Evolutionary conservation across 176 grass and related monocot species (phyloP).

Genomic region (Eremochloa ophiuroides): DNA sequence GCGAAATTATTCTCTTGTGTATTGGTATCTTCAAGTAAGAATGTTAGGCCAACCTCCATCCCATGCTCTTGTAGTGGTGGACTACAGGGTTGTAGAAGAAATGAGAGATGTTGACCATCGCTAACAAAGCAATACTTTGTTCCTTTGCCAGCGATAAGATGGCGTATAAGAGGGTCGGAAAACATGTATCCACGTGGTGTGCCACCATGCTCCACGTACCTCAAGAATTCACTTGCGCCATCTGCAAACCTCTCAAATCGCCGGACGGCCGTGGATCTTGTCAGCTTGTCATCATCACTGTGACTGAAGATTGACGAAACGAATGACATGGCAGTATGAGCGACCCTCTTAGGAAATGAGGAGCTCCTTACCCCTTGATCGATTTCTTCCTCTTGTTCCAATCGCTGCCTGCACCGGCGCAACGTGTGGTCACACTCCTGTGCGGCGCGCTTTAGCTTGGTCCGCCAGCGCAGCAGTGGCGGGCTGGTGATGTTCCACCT

Average conservation of each 20-base stretch:
- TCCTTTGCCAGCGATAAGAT: conserved; percentile 1
- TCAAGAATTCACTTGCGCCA: not conserved
- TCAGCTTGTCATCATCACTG: not conserved
- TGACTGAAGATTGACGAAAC: not conserved
- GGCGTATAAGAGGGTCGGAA: conserved; percentile 10
- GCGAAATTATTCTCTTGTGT: not conserved
- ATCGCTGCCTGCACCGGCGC: not conserved
- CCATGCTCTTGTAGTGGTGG: not conserved
- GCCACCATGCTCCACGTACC: not conserved
- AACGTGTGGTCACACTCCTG: not conserved
- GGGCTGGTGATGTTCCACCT: not conserved
- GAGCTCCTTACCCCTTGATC: not conserved
- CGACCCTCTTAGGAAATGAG: not conserved
- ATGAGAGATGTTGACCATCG: not conserved
- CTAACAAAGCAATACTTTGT: not conserved
- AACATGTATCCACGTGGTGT: not conserved
- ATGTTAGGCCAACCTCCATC: not conserved
- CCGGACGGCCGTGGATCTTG: not conserved
- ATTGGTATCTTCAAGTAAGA: not conserved
- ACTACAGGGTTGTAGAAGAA: not conserved
- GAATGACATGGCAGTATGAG: not conserved
- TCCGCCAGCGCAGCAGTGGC: not conserved
- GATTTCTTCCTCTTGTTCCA: not conserved
- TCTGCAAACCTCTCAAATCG: conserved; percentile 1
- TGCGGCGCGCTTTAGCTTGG: not conserved